Evolutionary conservation across 257 asterid genomes (phyloP).

Genomic region (Lithospermum erythrorhizon): DNA sequence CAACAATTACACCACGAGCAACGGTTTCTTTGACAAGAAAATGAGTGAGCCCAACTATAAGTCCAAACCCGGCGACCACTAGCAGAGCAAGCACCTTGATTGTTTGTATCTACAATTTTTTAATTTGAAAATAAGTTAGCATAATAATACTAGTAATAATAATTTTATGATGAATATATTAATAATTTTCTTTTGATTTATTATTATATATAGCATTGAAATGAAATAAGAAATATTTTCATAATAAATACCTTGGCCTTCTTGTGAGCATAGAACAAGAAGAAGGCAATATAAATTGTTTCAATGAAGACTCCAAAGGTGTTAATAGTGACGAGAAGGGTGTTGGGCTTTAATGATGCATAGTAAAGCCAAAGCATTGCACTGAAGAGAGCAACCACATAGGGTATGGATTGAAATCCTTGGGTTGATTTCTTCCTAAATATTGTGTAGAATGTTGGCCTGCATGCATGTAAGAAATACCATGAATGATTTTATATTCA

Average conservation of each 20-base stretch:
- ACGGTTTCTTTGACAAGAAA: constrained; percentile 24
- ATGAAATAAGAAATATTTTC: neutral
- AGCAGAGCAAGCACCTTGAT: constrained; percentile 25
- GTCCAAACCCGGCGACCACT: constrained; percentile 36
- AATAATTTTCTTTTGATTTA: too few relatives aligned
- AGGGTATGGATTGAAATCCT: constrained; percentile 54
- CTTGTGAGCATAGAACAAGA: constrained; percentile 36
- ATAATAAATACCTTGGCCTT: constrained; percentile 27
- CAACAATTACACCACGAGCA: constrained; percentile 29
- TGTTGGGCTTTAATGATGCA: constrained; percentile 45
- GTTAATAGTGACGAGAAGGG: constrained; percentile 60
- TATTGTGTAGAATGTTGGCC: constrained; percentile 47
- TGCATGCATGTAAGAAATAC: constrained; percentile 5
- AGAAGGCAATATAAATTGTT: constrained; percentile 40
- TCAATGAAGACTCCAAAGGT: constrained; percentile 47
- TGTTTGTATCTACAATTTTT: constrained; percentile 28
- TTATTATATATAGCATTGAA: neutral
- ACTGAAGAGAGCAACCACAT: constrained; percentile 45
- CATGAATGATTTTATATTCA: neutral
- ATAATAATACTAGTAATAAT: neutral
- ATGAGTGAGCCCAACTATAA: constrained; percentile 27
- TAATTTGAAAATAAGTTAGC: neutral
- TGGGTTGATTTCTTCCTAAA: constrained; percentile 51
- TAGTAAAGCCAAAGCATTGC: constrained; percentile 68
- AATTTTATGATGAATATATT: too few relatives aligned